phyloP scores from a whole-genome alignment of 2,329 filamentous ascomycete genomes.

The Penicillium sp. region DNA sequence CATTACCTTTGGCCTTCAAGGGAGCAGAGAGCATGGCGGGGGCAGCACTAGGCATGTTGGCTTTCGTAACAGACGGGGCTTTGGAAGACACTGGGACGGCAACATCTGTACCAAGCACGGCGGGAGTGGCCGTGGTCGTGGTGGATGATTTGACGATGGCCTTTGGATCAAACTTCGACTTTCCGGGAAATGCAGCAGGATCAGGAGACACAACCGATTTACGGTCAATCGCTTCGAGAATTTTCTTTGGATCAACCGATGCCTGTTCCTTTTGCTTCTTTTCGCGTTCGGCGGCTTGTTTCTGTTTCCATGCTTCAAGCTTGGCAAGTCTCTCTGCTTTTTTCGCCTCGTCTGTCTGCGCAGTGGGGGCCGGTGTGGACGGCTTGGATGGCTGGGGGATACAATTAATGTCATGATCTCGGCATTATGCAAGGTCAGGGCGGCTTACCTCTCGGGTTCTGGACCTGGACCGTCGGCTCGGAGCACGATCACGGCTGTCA shows the following conservation, averaged over 20 bases:
- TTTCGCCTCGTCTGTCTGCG: slow-evolving; percentile 69
- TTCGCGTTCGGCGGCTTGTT: slow-evolving; percentile 71
- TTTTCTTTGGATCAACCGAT: slow-evolving; percentile 64
- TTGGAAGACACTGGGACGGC: slow-evolving; percentile 51
- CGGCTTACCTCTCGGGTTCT: slow-evolving; percentile 60
- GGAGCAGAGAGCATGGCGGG: slow-evolving; percentile 49
- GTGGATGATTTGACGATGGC: slow-evolving; percentile 73
- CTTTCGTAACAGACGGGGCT: slow-evolving; percentile 40
- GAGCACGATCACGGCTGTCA: slow-evolving; percentile 59
- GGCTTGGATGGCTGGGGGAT: slow-evolving; percentile 54
- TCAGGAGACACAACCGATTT: slow-evolving; percentile 61
- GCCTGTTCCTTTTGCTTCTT: slow-evolving; percentile 67
- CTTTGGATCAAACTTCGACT: slow-evolving; percentile 89
- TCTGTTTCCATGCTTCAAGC: slow-evolving; percentile 89
- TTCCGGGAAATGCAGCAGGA: slow-evolving; percentile 66
- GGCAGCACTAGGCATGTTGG: slow-evolving; percentile 43
- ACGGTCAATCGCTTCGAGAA: slow-evolving; percentile 72
- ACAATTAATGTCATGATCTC: slow-evolving; percentile 2
- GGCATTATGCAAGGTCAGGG: background rate
- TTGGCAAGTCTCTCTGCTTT: slow-evolving; percentile 79
- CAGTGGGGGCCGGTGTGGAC: slow-evolving; percentile 44
- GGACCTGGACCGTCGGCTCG: slow-evolving; percentile 50
- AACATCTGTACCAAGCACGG: slow-evolving; percentile 58
- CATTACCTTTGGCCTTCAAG: slow-evolving; percentile 66
- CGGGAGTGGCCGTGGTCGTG: slow-evolving; percentile 52